These are phyloP conservation scores for Penicillium bovifimosum DNA, from an alignment of 495 filamentous ascomycete genomes.

Conservation along the genomic window DNA sequence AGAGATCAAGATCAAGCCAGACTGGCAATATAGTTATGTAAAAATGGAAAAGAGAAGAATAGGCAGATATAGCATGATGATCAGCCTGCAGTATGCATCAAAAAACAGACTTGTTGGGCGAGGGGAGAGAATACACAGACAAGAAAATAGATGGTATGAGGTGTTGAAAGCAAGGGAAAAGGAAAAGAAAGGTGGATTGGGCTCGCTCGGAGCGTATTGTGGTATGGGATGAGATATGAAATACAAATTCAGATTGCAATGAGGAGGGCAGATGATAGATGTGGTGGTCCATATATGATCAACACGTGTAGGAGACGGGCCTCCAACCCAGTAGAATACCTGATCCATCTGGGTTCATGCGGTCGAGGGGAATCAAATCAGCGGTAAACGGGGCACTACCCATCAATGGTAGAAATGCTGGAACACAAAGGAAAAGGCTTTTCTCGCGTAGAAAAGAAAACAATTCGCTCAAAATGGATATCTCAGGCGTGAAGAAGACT, in stretches of 20 bases:
- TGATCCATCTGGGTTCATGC: conserved; percentile 19
- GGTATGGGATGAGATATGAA: conserved; percentile 2
- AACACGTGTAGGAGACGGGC: conserved; percentile 21
- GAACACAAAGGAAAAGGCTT: conserved; percentile 17
- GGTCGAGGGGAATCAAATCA: conserved; percentile 13
- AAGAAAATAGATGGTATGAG: conserved; percentile 23
- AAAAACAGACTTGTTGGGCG: conserved; percentile 27
- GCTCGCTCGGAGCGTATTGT: conserved; percentile 32
- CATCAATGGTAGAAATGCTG: conserved; percentile 20
- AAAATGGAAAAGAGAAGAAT: conserved; percentile 21
- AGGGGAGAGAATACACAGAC: conserved; percentile 29
- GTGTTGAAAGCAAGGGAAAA: conserved; percentile 25
- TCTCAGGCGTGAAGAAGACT: conserved; percentile 30
- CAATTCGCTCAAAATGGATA: conserved; percentile 29
- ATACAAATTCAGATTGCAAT: conserved; percentile 22
- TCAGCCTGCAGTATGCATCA: conserved; percentile 46
- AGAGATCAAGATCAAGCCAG: conserved; percentile 8
- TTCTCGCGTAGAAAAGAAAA: conserved; percentile 25
- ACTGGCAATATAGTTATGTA: conserved; percentile 14
- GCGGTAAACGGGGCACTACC: conserved; percentile 10
- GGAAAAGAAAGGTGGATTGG: conserved; percentile 31
- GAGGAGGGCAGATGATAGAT: conserved; percentile 15
- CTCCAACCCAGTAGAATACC: conserved; percentile 15
- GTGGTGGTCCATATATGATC: conserved; percentile 5
- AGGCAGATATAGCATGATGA: conserved; percentile 28